These are phyloP conservation scores for Candida koratica DNA, from an alignment of 805 yeast genomes.

Conservation along the genomic window DNA sequence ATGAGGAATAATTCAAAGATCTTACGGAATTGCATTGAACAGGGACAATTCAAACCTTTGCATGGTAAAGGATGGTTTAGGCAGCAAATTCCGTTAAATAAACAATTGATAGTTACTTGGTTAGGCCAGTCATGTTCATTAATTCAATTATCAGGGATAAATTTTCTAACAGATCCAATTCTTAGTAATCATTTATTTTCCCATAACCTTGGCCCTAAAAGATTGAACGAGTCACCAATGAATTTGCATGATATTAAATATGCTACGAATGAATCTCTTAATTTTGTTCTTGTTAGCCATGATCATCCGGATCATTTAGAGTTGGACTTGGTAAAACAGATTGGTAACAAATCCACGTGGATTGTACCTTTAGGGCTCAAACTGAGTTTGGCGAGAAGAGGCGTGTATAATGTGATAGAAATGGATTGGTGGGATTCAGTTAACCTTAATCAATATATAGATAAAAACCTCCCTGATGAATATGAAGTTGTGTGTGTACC, in stretches of 20 bases:
- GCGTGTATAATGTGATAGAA: slow-evolving; percentile 63
- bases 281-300: slow-evolving; percentile 79
- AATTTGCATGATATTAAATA: slow-evolving; percentile 47
- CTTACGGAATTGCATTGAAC: slow-evolving; percentile 24
- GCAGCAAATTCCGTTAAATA: slow-evolving; percentile 28
- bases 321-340: slow-evolving; percentile 45
- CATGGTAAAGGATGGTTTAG: slow-evolving; percentile 3
- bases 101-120: slow-evolving; percentile 76
- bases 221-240: slow-evolving; percentile 79
- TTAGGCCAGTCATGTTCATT: slow-evolving; percentile 86
- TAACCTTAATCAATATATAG: slow-evolving; percentile 36
- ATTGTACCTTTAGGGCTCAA: slow-evolving; percentile 81
- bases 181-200: slow-evolving; percentile 63
- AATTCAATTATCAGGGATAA: slow-evolving; percentile 66
- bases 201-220: slow-evolving; percentile 70
- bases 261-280: slow-evolving; percentile 53
- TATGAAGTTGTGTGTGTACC: slow-evolving; percentile 88
- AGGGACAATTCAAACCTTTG: slow-evolving; percentile 4
- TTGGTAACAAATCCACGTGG: slow-evolving; percentile 67
- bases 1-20: slow-evolving; percentile 32
- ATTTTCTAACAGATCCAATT: slow-evolving; percentile 81
- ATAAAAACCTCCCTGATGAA: slow-evolving; percentile 39
- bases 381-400: slow-evolving; percentile 52
- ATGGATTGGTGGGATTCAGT: slow-evolving; percentile 87
- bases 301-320: slow-evolving; percentile 96